These are phyloP conservation scores for Macrophomina pseudophaseolina DNA, from an alignment of 2,329 filamentous ascomycete genomes.

Conservation along the genomic window DNA sequence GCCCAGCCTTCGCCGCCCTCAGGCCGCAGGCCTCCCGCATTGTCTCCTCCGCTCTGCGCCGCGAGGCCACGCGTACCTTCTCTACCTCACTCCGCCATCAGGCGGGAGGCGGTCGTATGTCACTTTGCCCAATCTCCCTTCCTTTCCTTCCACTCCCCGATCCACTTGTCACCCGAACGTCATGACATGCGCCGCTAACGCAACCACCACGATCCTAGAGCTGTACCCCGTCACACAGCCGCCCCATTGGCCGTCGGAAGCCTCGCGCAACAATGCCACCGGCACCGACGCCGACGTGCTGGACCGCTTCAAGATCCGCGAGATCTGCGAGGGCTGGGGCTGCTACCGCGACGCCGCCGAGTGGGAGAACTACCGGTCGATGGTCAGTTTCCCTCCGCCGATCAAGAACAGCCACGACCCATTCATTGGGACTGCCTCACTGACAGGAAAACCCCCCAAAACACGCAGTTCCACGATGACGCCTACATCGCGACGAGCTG, in stretches of 20 bases:
- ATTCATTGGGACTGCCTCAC: not conserved
- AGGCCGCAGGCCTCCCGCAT: constrained; percentile 2
- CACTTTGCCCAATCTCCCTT: too few species aligned
- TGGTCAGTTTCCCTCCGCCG: constrained; percentile 41
- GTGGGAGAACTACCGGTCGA: constrained; percentile 58
- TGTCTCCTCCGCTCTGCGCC: not conserved
- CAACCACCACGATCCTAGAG: not conserved
- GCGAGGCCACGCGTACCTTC: constrained; percentile 15
- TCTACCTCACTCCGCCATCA: constrained; percentile 14
- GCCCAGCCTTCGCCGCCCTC: constrained; percentile 2
- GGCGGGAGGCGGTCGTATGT: constrained; percentile 11
- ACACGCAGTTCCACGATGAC: constrained; percentile 8
- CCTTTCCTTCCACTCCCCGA: not conserved
- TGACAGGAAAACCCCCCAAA: too few species aligned
- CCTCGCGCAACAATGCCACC: constrained; percentile 48
- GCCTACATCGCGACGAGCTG: constrained; percentile 44
- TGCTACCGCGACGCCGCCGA: constrained; percentile 60
- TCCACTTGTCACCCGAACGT: not conserved
- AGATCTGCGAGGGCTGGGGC: constrained; percentile 62
- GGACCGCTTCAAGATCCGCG: constrained; percentile 53
- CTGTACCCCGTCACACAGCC: constrained; percentile 17
- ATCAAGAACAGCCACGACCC: not conserved
- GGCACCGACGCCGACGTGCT: constrained; percentile 49
- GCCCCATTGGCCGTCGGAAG: constrained; percentile 16
- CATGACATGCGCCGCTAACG: not conserved